A percentile compares a stretch with the other conserved stretches of the same genome.
Evolutionary conservation across 2,329 filamentous ascomycete genomes (phyloP).

Genomic region (Diplodia scrobiculata): DNA sequence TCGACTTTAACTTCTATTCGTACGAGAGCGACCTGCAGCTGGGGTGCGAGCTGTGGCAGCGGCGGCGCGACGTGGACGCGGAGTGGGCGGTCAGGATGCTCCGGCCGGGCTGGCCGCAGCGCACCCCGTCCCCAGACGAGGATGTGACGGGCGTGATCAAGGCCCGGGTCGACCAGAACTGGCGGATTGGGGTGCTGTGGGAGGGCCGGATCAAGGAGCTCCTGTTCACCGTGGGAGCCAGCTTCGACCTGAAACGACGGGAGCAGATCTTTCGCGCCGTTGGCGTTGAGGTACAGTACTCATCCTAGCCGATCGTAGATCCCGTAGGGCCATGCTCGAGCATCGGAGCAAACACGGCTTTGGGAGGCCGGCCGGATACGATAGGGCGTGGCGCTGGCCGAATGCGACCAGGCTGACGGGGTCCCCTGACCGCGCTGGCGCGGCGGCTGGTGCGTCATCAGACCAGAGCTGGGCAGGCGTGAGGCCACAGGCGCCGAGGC

Average conservation of each 20-base stretch:
- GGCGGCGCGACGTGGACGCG: slow-evolving; percentile 36
- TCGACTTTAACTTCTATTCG: slow-evolving; percentile 97
- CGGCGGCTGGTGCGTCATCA: slow-evolving; percentile 27
- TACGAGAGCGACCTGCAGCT: slow-evolving; percentile 94
- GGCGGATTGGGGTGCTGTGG: slow-evolving; percentile 84
- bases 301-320: slow-evolving; percentile 59
- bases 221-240: slow-evolving; percentile 85
- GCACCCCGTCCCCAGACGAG: slow-evolving; percentile 55
- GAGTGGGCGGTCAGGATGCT: slow-evolving; percentile 23
- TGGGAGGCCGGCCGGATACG: slow-evolving; percentile 27
- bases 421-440: slow-evolving; percentile 25
- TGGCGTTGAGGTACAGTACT: slow-evolving; percentile 80
- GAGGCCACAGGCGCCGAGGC: slow-evolving; percentile 17
- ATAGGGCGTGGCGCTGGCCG: slow-evolving; percentile 17
- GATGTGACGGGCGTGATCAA: slow-evolving; percentile 86
- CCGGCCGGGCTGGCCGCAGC: slow-evolving; percentile 40
- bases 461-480: slow-evolving; percentile 13
- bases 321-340: slow-evolving; percentile 28
- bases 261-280: slow-evolving; percentile 77
- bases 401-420: slow-evolving; percentile 7
- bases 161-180: slow-evolving; percentile 83
- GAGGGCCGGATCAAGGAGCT: slow-evolving; percentile 90
- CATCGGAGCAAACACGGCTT: slow-evolving; percentile 29
- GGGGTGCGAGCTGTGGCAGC: slow-evolving; percentile 90
- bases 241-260: slow-evolving; percentile 73